Percentiles rank a stretch among this genome's conserved stretches.
Conservation (phyloP, 352 stramenopile species). For the Phytophthora colocasiae region DNA sequence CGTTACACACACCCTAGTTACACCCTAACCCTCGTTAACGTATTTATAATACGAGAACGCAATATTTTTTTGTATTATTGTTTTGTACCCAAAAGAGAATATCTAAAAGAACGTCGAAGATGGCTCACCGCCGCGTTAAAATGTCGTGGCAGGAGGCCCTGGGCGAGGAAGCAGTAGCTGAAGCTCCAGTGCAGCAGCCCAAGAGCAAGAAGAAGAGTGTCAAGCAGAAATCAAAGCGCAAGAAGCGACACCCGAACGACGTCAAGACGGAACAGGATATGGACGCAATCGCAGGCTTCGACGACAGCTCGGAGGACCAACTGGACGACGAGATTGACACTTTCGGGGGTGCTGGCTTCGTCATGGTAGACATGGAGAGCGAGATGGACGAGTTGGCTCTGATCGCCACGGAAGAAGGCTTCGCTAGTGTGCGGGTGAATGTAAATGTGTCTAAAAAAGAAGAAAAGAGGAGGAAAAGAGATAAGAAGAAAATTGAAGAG, state of each 20-base stretch:
- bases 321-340: slow-evolving; percentile 31
- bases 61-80: no score
- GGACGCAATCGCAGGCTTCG: slow-evolving; percentile 37
- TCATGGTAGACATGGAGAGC: slow-evolving; percentile 50
- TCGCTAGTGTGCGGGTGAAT: slow-evolving; percentile 14
- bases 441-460: slow-evolving; percentile 21
- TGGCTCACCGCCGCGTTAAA: slow-evolving; percentile 35
- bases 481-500: neutral
- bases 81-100: neutral
- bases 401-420: slow-evolving; percentile 37
- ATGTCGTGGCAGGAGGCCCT: slow-evolving; percentile 47
- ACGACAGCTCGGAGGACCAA: slow-evolving; percentile 38
- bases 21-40: no score
- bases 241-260: slow-evolving; percentile 39
- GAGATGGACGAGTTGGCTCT: slow-evolving; percentile 52
- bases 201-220: slow-evolving; percentile 25
- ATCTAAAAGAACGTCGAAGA: slow-evolving; percentile 15
- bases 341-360: slow-evolving; percentile 42
- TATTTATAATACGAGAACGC: no score
- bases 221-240: slow-evolving; percentile 19
- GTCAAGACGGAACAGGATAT: slow-evolving; percentile 43
- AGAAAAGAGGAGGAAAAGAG: slow-evolving; percentile 7
- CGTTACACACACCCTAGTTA: no score
- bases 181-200: slow-evolving; percentile 15
- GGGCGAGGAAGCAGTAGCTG: slow-evolving; percentile 14